Percentiles rank a stretch among this genome's conserved stretches.
Evolutionary conservation across 352 stramenopile species (phyloP).

Genomic region (Pythium diclinum): DNA sequence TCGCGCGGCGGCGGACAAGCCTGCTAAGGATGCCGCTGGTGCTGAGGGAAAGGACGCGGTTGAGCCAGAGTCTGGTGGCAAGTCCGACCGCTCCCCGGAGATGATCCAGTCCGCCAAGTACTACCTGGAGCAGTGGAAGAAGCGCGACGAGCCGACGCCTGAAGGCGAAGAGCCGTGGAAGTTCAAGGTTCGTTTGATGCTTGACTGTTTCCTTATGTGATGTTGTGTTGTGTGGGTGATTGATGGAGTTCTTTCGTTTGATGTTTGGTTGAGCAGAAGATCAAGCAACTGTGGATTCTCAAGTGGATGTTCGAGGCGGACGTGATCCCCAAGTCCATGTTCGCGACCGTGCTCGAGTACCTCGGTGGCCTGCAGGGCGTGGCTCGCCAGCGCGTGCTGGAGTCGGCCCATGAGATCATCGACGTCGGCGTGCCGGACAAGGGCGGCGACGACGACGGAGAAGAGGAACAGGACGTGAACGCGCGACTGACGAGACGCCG

Average conservation of each 20-base stretch:
- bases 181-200: slow-evolving; percentile 54
- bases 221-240: slow-evolving; percentile 12
- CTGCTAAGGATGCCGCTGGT: slow-evolving; percentile 26
- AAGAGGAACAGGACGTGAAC: slow-evolving; percentile 58
- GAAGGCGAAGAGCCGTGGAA: slow-evolving; percentile 71
- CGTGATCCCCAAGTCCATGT: slow-evolving; percentile 79
- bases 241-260: background rate
- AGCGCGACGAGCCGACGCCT: slow-evolving; percentile 41
- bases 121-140: slow-evolving; percentile 78
- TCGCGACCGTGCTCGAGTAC: slow-evolving; percentile 70
- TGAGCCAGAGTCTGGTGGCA: slow-evolving; percentile 42
- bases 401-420: slow-evolving; percentile 70
- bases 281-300: slow-evolving; percentile 81
- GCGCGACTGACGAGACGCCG: slow-evolving; percentile 59
- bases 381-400: slow-evolving; percentile 63
- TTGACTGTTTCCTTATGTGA: background rate
- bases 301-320: slow-evolving; percentile 82
- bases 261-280: slow-evolving; percentile 46
- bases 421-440: slow-evolving; percentile 57
- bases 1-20: slow-evolving; percentile 13
- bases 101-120: slow-evolving; percentile 80
- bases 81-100: slow-evolving; percentile 70
- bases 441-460: slow-evolving; percentile 39
- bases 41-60: slow-evolving; percentile 21
- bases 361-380: slow-evolving; percentile 64